Evolutionary conservation across 805 yeast genomes (phyloP).

Genomic region (Metschnikowia chrysomelidarum): DNA sequence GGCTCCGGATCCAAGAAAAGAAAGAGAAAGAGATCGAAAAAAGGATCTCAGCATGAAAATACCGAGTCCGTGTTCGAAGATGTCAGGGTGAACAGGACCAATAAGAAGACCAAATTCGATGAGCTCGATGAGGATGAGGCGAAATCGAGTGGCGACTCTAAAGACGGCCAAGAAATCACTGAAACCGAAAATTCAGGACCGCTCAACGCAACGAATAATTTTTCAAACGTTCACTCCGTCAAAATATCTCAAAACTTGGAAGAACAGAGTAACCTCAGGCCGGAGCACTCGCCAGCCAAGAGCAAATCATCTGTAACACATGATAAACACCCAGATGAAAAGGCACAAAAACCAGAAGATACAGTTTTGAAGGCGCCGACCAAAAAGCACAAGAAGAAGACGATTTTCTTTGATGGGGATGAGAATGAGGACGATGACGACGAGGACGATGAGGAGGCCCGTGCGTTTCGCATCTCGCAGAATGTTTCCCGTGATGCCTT

Average conservation of each 20-base stretch:
- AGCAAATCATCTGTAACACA: background rate
- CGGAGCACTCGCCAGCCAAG: background rate
- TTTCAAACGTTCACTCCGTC: too few species aligned
- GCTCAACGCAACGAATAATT: too few species aligned
- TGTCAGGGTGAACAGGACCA: constrained; percentile 18
- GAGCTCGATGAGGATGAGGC: constrained; percentile 12
- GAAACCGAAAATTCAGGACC: too few species aligned
- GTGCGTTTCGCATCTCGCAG: constrained; percentile 8
- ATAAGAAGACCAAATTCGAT: constrained; percentile 27
- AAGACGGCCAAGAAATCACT: too few species aligned
- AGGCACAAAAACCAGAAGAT: background rate
- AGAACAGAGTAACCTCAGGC: background rate
- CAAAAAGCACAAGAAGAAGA: constrained; percentile 15
- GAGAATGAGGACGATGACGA: constrained; percentile 38
- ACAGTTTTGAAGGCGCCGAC: constrained; percentile 2
- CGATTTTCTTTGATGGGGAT: constrained; percentile 34
- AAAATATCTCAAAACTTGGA: too few species aligned
- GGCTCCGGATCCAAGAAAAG: constrained; percentile 14
- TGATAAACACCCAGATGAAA: background rate
- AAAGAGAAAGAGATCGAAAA: constrained; percentile 24
- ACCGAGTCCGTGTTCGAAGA: constrained; percentile 9
- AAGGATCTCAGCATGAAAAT: constrained; percentile 8
- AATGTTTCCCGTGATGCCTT: constrained; percentile 4
- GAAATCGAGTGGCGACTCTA: too few species aligned
- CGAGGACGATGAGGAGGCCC: constrained; percentile 23